Base-by-base conservation (phyloP, 164 flowering plant species). In the Macadamia tetraphylla region DNA sequence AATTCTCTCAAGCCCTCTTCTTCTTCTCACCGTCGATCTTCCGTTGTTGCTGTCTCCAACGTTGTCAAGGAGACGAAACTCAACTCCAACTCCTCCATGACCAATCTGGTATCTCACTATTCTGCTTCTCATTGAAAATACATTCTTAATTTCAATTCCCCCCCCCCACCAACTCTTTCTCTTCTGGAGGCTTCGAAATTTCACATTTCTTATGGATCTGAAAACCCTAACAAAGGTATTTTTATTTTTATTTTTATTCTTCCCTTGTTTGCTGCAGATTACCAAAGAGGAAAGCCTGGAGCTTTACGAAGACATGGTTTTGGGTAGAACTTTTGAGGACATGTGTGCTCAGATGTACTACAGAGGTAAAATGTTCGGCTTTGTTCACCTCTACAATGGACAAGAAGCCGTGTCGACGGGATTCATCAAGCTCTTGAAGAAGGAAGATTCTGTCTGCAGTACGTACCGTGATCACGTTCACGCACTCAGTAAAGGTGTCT, bases 331-430 rank as follows among this genome's bases (percentile, higher is more conserved):
- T 12, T 93, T 91, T 51, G 97, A 93, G 78, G 98, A 93, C 74
- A 93, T 91, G 98, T 93, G 98, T 73, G 97, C 97, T 3, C 97
- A 92, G 82, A 92, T 92, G 98, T 92, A 92, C 60, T 92, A 93
- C 77, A 83, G 98, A 69, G 98, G 98, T 3, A 93, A 93, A 68
- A 90, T 93, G 97, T 90, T 88, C 71, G 98, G 98, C 6, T 93
- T 93, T 71, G 98, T 93, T 44, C 98, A 93, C 68, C 83, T 90
- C 60, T 92, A 92, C 84, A 92, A 90, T 57, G 97, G 97, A 32
- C 98, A 92, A 71, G 98, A 92, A 68, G 88, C 97, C 12, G 94
- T 93, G 9, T 93, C 98, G 43, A 86, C 97, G 55, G 98, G 98
- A 9, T 93, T 91, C 72, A 93, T 93, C 71, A 89, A 91, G 81